Base-by-base conservation (phyloP, 805 yeast species). In the Ogataea allantospora region DNA sequence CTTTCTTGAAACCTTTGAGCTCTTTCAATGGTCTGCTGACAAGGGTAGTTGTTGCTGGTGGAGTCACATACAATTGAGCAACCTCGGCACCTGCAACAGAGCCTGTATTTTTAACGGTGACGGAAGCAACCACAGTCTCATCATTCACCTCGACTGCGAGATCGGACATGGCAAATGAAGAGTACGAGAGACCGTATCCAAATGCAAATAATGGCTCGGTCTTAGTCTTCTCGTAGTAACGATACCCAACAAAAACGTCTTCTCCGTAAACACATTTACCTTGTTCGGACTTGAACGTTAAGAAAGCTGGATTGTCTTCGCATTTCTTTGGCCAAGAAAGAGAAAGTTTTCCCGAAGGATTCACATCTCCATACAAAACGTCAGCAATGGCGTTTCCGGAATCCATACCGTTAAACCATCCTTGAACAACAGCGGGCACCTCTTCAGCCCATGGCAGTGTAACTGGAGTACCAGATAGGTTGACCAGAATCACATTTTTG, bases 401-500 rank as follows among this genome's bases (percentile, higher is more conserved):
- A 48, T 78, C 83, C 43, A 67, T 67, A 39, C 83, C 84, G 46
- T 76, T 77, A 51, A 68, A 76, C 70, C 78, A 75, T 8, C 77
- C 76, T 32, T 75, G 78, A 5, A 77, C 56, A 12, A 75, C 36
- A 2, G 70, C 70, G 26, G 65, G 63, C 15, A 66, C 73, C 24
- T 66, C 51, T 7, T 48, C 43, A 7, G 60, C 42, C 79, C 80
- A 77, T 18, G 81, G 81, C 63, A 78, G 56, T 25, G 73, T 68
- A 7, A 78, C 80, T 0, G 84, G 83, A 13, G 81, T 71, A 33
- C 84, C 84, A 3, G 78, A 67, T 51, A 78, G 81, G 48, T 72
- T 67, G 17, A 79, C 79, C 20, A 78, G 65, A 9, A 73, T 69
- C 2, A 73, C 66, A 47, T 77, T 72, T 18, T 70, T 66, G 47